A percentile compares a stretch with the other conserved stretches of the same genome.
Evolutionary conservation across 2,329 filamentous ascomycete species (phyloP).

Genomic region (Zymoseptoria ardabiliae): DNA sequence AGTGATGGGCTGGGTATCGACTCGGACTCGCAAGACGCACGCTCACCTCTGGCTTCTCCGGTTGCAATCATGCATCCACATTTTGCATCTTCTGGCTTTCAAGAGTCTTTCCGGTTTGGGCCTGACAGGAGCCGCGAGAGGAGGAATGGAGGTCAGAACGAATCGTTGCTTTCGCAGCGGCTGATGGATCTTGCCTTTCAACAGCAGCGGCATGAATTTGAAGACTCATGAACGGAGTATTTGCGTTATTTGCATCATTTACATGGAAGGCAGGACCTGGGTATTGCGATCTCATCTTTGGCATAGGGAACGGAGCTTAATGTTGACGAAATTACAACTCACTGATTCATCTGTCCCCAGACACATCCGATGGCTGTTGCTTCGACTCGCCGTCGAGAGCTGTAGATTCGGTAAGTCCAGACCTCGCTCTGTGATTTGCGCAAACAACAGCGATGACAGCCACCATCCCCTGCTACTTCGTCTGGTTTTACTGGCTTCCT

Average conservation of each 20-base stretch:
- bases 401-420: not conserved
- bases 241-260: not conserved
- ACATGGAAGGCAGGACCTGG: not conserved
- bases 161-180: conserved; percentile 59
- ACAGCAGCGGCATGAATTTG: conserved; percentile 1
- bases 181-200: conserved; percentile 51
- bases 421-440: too few relatives aligned
- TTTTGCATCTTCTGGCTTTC: conserved; percentile 4
- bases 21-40: conserved; percentile 16
- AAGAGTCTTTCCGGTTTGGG: conserved; percentile 22
- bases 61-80: conserved; percentile 9
- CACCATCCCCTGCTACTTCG: too few relatives aligned
- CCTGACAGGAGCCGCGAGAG: conserved; percentile 52
- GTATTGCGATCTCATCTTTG: not conserved
- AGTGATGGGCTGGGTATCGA: conserved; percentile 23
- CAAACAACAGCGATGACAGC: too few relatives aligned
- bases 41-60: conserved; percentile 12
- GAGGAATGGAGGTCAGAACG: conserved; percentile 55
- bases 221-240: not conserved
- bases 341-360: not conserved
- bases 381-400: not conserved
- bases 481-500: too few relatives aligned
- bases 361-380: not conserved
- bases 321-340: not conserved
- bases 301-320: not conserved